Evolutionary conservation across 108 stramenopile genomes (phyloP), one percentile per base, ranked within the genome.

Genomic region (Seminavis robusta): DNA sequence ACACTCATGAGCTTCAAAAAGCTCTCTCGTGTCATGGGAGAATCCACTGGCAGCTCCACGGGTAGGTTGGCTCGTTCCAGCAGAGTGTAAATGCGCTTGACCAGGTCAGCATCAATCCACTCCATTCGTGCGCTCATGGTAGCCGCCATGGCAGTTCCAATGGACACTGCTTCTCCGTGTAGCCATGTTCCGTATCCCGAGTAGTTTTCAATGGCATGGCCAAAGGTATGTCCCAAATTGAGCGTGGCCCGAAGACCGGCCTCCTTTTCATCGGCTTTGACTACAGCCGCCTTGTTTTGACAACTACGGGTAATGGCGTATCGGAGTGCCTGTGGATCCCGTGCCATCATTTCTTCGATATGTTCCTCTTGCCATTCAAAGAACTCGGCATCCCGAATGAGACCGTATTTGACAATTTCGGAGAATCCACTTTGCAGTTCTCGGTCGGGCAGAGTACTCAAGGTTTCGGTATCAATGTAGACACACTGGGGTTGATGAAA

Each of bases 161-260:
- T 92, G 13, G 93, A 79, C 10, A 98, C 98, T 9, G 93, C 95
- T 67, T 99, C 98, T 15, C 98, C 98, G 62, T 99, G 98, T 29
- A 97, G 60, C 79, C 90, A 95, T 10, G 71, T 78, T 13, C 96
- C 96, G 66, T 98, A 97, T 9, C 96, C 95, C 7, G 88, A 76
- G 45, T 88, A 86, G 59, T 90, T 92, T 71, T 99, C 98, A 52
- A 99, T 95, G 23, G 97, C 98, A 66, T 99, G 98, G 21, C 97
- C 98, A 69, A 98, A 96, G 27, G 98, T 99, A 69, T 99, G 98
- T 23, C 98, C 98, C 33, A 99, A 69, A 71, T 99, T 99, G 38
- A 99, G 81, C 28, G 95, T 95, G 4, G 98, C 98, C 2, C 98
- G 77, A 7, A 96, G 33, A 1, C 86, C 95, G 23, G 91, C 92